These are phyloP conservation scores for Neonectria magnoliae DNA, from an alignment of 2,329 filamentous ascomycete species.

Conservation along the genomic window DNA sequence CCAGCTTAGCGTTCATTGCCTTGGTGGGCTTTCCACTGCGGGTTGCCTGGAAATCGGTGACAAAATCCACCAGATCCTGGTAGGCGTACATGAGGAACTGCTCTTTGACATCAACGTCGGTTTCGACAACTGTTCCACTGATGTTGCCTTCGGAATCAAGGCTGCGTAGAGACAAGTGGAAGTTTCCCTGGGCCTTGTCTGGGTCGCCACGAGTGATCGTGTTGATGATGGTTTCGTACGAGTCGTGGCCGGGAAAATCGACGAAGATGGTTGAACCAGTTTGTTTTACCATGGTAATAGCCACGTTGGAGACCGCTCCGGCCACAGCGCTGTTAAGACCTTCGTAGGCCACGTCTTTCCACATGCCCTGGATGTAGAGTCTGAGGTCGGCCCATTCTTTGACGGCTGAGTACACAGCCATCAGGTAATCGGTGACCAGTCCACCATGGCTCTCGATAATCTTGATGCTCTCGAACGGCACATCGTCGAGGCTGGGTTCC, in stretches of 20 bases:
- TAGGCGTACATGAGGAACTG: constrained; percentile 56
- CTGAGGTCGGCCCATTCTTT: constrained; percentile 52
- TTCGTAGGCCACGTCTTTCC: constrained; percentile 56
- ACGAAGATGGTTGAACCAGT: constrained; percentile 52
- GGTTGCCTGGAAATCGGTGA: constrained; percentile 56
- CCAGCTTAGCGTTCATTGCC: constrained; percentile 50
- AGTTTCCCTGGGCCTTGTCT: constrained; percentile 39
- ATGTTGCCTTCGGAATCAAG: neutral
- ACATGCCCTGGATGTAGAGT: constrained; percentile 51
- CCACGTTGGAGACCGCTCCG: constrained; percentile 53
- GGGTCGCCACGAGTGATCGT: constrained; percentile 52
- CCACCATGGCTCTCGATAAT: constrained; percentile 53
- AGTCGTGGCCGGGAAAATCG: constrained; percentile 57
- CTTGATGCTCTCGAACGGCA: constrained; percentile 56
- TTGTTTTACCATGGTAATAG: constrained; percentile 53
- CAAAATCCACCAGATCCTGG: constrained; percentile 55
- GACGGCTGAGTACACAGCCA: constrained; percentile 53
- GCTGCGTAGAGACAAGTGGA: constrained; percentile 1
- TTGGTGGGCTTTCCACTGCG: constrained; percentile 59
- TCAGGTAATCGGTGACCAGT: constrained; percentile 53
- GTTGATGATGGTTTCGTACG: constrained; percentile 54
- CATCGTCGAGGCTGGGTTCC: constrained; percentile 44
- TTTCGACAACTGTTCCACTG: constrained; percentile 12
- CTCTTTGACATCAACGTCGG: constrained; percentile 53
- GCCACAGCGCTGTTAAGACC: constrained; percentile 58